A percentile compares a stretch with the other conserved stretches of the same genome.
Evolutionary conservation across 2,329 filamentous ascomycete genomes (phyloP).

Genomic region (Aspergillus terreus): DNA sequence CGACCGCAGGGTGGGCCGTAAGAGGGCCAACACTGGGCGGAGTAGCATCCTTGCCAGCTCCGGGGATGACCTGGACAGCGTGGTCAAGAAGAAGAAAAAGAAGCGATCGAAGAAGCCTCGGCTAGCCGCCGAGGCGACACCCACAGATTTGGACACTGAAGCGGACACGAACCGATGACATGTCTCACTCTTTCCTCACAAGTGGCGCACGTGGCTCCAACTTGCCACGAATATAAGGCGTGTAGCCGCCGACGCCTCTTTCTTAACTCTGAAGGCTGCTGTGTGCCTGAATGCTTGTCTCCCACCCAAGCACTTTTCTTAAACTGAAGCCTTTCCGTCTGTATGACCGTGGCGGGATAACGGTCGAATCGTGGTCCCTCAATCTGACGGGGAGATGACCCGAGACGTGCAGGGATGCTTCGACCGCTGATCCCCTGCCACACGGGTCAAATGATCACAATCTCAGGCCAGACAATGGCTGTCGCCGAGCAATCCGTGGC

Average conservation of each 20-base stretch:
- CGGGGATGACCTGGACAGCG: slow-evolving; percentile 18
- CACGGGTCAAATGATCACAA: background rate
- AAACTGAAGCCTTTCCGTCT: too few species aligned
- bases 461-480: slow-evolving; percentile 1
- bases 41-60: slow-evolving; percentile 20
- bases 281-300: too few species aligned
- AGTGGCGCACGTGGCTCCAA: background rate
- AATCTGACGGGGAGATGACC: background rate
- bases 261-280: too few species aligned
- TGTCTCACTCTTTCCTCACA: slow-evolving; percentile 1
- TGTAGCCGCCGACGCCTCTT: too few species aligned
- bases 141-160: background rate
- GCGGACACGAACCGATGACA: slow-evolving; percentile 5
- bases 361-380: too few species aligned
- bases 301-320: too few species aligned
- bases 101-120: slow-evolving; percentile 25
- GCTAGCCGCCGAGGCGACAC: slow-evolving; percentile 10
- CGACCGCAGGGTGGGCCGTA: slow-evolving; percentile 11
- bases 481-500: slow-evolving; percentile 1
- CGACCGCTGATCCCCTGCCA: background rate
- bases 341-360: too few species aligned
- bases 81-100: slow-evolving; percentile 16
- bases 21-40: slow-evolving; percentile 17
- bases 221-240: too few species aligned
- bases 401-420: background rate